A percentile compares a stretch with the other conserved stretches of the same genome.
phyloP scores from a whole-genome alignment of 768 basidiomycete genomes.

The Tulasnella sp. region DNA sequence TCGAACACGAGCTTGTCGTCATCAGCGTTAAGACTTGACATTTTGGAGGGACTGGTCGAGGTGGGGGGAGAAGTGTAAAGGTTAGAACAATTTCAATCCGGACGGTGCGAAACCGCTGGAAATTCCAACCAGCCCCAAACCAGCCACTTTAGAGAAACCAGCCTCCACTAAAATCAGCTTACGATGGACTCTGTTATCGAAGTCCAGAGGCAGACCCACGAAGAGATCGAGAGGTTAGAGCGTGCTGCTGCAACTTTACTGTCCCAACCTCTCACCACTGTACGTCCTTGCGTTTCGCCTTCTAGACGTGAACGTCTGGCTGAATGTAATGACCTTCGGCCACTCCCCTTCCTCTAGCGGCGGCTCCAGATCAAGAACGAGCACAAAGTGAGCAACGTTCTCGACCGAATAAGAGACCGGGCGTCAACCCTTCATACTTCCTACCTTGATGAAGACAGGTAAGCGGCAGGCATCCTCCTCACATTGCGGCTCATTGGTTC shows the following conservation, averaged over 20 bases:
- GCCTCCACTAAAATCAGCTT: neutral
- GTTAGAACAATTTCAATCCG: conserved; percentile 16
- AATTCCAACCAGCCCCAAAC: neutral
- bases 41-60: conserved; percentile 20
- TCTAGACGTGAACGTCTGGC: neutral
- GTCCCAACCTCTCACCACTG: conserved; percentile 43
- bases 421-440: conserved; percentile 59
- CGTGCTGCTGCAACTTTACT: conserved; percentile 79
- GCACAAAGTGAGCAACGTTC: conserved; percentile 86
- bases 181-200: conserved; percentile 91
- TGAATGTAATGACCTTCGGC: neutral
- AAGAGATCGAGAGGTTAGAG: conserved; percentile 91
- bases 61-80: neutral
- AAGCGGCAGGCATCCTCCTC: conserved; percentile 20
- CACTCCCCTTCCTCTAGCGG: conserved; percentile 22
- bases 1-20: conserved; percentile 65
- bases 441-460: conserved; percentile 71
- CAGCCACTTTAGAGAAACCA: neutral
- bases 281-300: conserved; percentile 31
- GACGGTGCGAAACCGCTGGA: conserved; percentile 15
- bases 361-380: conserved; percentile 59
- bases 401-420: conserved; percentile 74
- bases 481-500: neutral
- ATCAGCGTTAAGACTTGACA: conserved; percentile 62
- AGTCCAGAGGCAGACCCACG: conserved; percentile 90